Percentiles rank a stretch among this genome's conserved stretches.
These are phyloP conservation scores for Pholiota microspora DNA, from an alignment of 768 basidiomycete genomes.

Conservation along the genomic window DNA sequence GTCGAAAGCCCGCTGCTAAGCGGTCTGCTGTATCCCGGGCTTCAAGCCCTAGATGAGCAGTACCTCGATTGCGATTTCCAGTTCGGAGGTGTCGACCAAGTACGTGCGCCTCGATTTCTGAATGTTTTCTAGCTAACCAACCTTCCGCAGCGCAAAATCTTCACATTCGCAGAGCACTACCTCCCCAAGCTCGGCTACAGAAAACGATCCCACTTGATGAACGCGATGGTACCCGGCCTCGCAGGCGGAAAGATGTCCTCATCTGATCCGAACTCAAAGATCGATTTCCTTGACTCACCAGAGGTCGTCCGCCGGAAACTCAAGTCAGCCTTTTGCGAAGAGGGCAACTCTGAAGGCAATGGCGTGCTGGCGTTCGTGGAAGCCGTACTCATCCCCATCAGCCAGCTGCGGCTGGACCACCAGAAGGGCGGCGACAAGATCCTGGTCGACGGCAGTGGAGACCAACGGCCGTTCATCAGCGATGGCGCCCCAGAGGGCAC, in stretches of 20 bases:
- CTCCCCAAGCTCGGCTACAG: conserved; percentile 90
- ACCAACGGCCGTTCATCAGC: conserved; percentile 60
- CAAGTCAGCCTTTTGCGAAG: conserved; percentile 91
- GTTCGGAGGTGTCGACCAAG: conserved; percentile 97
- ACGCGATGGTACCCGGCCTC: conserved; percentile 93
- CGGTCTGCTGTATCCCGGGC: conserved; percentile 91
- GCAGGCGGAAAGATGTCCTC: conserved; percentile 98
- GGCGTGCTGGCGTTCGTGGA: conserved; percentile 83
- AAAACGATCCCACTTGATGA: conserved; percentile 98
- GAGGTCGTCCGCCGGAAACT: conserved; percentile 86
- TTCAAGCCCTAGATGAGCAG: conserved; percentile 97
- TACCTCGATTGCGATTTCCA: conserved; percentile 96
- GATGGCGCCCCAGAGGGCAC: conserved; percentile 77
- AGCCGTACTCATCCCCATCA: conserved; percentile 88
- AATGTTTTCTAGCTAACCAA: background rate
- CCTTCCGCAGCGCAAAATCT: conserved; percentile 84
- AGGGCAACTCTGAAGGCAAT: conserved; percentile 86
- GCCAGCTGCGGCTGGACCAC: conserved; percentile 67
- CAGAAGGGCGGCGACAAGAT: conserved; percentile 43
- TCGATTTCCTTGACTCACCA: conserved; percentile 92
- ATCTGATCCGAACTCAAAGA: conserved; percentile 96
- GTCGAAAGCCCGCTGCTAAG: conserved; percentile 89
- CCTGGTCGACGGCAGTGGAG: conserved; percentile 46
- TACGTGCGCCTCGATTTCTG: conserved; percentile 33
- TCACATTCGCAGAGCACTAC: conserved; percentile 96